Evolutionary conservation across 2,329 filamentous ascomycete genomes (phyloP).

Genomic region (Biscogniauxia sp.): DNA sequence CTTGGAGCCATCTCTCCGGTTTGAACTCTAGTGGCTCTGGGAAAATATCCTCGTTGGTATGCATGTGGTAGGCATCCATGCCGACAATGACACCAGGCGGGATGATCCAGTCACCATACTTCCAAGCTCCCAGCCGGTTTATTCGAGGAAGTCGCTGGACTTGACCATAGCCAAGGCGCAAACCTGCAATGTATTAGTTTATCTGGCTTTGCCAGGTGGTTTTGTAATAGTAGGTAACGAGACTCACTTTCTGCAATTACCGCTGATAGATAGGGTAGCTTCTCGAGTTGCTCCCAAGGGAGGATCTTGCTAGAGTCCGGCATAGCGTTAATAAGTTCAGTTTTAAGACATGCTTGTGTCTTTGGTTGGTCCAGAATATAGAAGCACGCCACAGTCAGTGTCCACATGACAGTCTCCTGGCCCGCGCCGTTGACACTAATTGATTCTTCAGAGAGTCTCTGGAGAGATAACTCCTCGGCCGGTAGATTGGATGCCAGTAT

Average conservation of each 20-base stretch:
- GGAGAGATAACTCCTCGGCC: neutral
- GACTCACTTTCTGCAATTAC: conserved; percentile 6
- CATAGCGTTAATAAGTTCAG: conserved; percentile 10
- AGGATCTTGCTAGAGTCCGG: conserved; percentile 10
- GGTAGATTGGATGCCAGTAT: conserved; percentile 6
- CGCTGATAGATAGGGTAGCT: conserved; percentile 11
- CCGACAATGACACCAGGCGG: conserved; percentile 12
- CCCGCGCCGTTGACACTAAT: conserved; percentile 18
- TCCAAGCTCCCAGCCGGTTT: conserved; percentile 6
- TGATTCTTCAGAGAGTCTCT: conserved; percentile 10
- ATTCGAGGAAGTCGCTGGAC: conserved; percentile 16
- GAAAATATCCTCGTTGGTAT: conserved; percentile 16
- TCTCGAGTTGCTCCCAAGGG: conserved; percentile 15
- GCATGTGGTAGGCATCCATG: conserved; percentile 22
- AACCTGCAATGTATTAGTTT: neutral
- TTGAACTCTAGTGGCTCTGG: conserved; percentile 12
- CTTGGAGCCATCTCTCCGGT: conserved; percentile 22
- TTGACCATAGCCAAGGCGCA: conserved; percentile 13
- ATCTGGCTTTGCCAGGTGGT: neutral
- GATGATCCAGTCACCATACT: conserved; percentile 14
- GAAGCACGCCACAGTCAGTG: conserved; percentile 10
- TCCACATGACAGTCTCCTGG: conserved; percentile 27
- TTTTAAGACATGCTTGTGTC: neutral
- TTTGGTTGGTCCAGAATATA: conserved; percentile 12
- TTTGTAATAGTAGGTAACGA: accelerated